These are phyloP conservation scores for Malus hybrid DNA, from an alignment of 331 rosid species.

Conservation along the genomic window DNA sequence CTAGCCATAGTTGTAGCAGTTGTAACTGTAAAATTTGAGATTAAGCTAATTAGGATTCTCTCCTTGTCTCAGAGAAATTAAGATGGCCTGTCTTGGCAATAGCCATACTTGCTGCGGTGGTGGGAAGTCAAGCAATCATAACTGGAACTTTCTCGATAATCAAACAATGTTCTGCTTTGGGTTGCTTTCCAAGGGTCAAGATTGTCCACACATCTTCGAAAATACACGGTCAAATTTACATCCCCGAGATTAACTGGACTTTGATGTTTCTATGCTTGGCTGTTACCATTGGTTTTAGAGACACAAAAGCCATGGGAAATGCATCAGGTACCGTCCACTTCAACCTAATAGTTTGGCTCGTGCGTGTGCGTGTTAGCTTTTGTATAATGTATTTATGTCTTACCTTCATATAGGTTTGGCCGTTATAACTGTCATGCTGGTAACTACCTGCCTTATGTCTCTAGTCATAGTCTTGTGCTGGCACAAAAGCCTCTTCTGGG, in stretches of 20 bases:
- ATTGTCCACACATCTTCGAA: conserved; percentile 80
- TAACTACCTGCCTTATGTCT: conserved; percentile 91
- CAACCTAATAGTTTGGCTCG: not conserved
- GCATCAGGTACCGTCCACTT: conserved; percentile 64
- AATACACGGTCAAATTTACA: conserved; percentile 92
- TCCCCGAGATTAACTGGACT: conserved; percentile 92
- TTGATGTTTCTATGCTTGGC: conserved; percentile 84
- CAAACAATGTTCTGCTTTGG: conserved; percentile 85
- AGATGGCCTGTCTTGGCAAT: conserved; percentile 95
- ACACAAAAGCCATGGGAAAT: conserved; percentile 90
- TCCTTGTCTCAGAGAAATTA: conserved; percentile 42
- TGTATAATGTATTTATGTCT: not conserved
- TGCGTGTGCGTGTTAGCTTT: not conserved
- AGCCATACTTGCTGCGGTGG: conserved; percentile 97
- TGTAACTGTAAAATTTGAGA: not conserved
- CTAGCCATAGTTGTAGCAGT: not conserved
- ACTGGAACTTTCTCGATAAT: conserved; percentile 96
- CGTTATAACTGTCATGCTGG: conserved; percentile 92
- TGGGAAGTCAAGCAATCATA: conserved; percentile 96
- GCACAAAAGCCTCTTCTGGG: conserved; percentile 51
- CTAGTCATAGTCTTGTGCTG: conserved; percentile 90
- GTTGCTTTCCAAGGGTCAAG: conserved; percentile 88
- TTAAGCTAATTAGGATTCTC: not conserved
- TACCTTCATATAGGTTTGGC: conserved; percentile 70
- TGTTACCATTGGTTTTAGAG: conserved; percentile 83